phyloP scores from a whole-genome alignment of 2,329 filamentous ascomycete genomes.

The Capronia coronata region DNA sequence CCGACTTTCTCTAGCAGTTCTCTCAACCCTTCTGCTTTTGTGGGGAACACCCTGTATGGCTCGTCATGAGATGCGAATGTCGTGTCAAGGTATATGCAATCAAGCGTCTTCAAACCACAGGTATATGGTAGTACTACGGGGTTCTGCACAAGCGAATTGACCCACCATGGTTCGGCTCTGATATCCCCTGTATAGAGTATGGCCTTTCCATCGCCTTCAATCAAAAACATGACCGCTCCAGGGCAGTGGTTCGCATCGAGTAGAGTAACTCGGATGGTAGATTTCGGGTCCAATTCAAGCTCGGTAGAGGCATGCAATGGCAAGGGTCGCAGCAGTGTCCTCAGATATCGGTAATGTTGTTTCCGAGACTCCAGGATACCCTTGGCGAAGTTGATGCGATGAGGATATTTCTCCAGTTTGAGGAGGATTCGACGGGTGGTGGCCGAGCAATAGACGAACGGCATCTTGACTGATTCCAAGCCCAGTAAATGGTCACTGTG shows the following conservation, averaged over 20 bases:
- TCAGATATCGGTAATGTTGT: conserved; percentile 70
- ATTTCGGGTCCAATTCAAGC: conserved; percentile 65
- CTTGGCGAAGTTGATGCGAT: conserved; percentile 72
- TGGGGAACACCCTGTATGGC: conserved; percentile 48
- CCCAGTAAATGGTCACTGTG: conserved; percentile 85
- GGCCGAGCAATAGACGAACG: conserved; percentile 85
- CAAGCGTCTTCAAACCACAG: conserved; percentile 57
- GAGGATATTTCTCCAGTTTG: conserved; percentile 68
- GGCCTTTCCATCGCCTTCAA: conserved; percentile 65
- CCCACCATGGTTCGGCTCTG: conserved; percentile 76
- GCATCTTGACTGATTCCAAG: conserved; percentile 66
- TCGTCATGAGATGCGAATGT: conserved; percentile 58
- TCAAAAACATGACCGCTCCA: conserved; percentile 86
- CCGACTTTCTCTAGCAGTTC: conserved; percentile 66
- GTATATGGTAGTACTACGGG: conserved; percentile 71
- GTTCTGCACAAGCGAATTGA: conserved; percentile 64
- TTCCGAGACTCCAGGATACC: conserved; percentile 69
- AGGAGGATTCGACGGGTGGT: conserved; percentile 75
- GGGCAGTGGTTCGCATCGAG: conserved; percentile 90
- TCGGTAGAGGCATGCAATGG: conserved; percentile 72
- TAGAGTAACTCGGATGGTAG: conserved; percentile 70
- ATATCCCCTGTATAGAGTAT: conserved; percentile 87
- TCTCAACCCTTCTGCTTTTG: conserved; percentile 66
- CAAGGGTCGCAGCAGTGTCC: conserved; percentile 67
- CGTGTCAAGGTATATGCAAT: conserved; percentile 84